Conservation (phyloP, 441 rosid species). For the Omphalea diandra region DNA sequence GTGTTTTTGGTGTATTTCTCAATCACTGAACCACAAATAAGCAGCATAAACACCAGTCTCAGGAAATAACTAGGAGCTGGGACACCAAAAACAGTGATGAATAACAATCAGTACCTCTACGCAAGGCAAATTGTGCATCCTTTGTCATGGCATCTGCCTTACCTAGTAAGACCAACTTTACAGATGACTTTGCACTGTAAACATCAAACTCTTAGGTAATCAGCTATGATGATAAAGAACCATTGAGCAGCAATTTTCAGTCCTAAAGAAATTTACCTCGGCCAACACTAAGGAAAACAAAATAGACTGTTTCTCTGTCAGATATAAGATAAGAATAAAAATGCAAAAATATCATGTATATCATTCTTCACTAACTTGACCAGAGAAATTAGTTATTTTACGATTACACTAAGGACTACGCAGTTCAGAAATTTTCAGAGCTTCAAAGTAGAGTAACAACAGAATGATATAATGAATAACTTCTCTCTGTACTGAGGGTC, state of each 20-base stretch:
- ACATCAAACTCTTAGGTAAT: constrained; percentile 11
- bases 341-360: background rate
- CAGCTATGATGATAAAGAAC: constrained; percentile 9
- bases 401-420: too few relatives aligned
- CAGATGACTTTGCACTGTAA: constrained; percentile 68
- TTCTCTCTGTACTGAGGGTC: too few relatives aligned
- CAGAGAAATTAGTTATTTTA: background rate
- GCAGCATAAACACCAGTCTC: constrained; percentile 6
- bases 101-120: constrained; percentile 60
- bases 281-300: background rate
- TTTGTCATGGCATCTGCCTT: constrained; percentile 99
- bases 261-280: background rate
- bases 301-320: too few relatives aligned
- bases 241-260: background rate
- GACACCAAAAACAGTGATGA: constrained; percentile 5
- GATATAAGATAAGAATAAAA: background rate
- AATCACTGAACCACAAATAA: constrained; percentile 56
- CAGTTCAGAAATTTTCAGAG: too few relatives aligned
- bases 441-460: too few relatives aligned
- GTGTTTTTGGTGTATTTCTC: constrained; percentile 96
- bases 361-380: background rate
- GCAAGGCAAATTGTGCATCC: constrained; percentile 98
- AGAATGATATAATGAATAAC: too few relatives aligned
- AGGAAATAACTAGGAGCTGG: constrained; percentile 17
- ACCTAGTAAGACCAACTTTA: constrained; percentile 89